Percentiles rank a stretch among this genome's conserved stretches.
Evolutionary conservation across 495 filamentous ascomycete species (phyloP).

Genomic region (Rhypophila decipiens): DNA sequence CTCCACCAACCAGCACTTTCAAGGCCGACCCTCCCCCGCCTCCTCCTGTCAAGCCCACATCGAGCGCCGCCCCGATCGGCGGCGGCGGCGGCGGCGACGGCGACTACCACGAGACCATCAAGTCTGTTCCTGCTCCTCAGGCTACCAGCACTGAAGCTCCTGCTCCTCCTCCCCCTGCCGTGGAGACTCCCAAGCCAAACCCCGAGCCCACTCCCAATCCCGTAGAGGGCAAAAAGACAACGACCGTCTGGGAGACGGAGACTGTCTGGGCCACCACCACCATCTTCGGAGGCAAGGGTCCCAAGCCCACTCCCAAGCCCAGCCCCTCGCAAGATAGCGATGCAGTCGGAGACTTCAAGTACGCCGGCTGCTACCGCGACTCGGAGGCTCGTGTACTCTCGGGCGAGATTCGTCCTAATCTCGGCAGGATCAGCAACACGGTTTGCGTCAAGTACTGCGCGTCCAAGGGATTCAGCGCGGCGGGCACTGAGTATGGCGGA

Average conservation of each 20-base stretch:
- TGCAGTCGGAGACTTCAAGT: slow-evolving; percentile 22
- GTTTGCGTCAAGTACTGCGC: slow-evolving; percentile 54
- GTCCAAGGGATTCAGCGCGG: slow-evolving; percentile 42
- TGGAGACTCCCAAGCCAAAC: slow-evolving; percentile 22
- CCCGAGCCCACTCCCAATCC: slow-evolving; percentile 15
- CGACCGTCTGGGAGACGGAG: slow-evolving; percentile 36
- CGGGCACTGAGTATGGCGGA: slow-evolving; percentile 59
- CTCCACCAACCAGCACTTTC: neutral
- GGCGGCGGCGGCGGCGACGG: too few species aligned
- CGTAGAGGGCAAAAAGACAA: slow-evolving; percentile 8
- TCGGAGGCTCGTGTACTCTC: slow-evolving; percentile 27
- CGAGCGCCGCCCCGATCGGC: neutral
- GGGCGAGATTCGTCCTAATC: slow-evolving; percentile 34
- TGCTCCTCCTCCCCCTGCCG: neutral
- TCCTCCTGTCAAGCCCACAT: neutral
- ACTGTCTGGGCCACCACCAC: slow-evolving; percentile 40
- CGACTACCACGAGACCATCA: neutral
- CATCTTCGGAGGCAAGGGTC: slow-evolving; percentile 35
- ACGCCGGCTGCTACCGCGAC: slow-evolving; percentile 30
- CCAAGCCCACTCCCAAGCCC: slow-evolving; percentile 10
- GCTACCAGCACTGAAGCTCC: slow-evolving; percentile 2
- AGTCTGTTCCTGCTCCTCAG: neutral
- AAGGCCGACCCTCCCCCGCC: neutral
- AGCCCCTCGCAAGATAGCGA: slow-evolving; percentile 4
- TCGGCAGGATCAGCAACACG: slow-evolving; percentile 49